Percentiles rank a stretch among this genome's conserved stretches.
phyloP scores from a whole-genome alignment of 805 yeast species.

The Kuraishia floccosa region DNA sequence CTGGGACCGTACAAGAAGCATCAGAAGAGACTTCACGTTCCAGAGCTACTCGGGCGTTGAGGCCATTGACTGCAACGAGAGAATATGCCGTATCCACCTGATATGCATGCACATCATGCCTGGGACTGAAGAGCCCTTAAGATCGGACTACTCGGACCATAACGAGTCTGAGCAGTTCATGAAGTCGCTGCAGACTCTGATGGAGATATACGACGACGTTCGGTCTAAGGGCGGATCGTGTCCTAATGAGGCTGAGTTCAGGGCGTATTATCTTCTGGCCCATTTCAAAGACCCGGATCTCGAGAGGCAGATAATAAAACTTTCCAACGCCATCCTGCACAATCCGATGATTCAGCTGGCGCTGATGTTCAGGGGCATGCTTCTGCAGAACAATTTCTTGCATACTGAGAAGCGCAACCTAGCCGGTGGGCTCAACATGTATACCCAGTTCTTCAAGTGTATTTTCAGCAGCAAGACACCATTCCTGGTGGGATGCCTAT shows the following conservation, averaged over 20 bases:
- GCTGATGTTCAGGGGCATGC: slow-evolving; percentile 51
- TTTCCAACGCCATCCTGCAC: slow-evolving; percentile 47
- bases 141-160: slow-evolving; percentile 74
- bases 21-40: slow-evolving; percentile 92
- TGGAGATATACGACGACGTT: slow-evolving; percentile 78
- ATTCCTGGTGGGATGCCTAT: slow-evolving; percentile 55
- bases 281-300: slow-evolving; percentile 79
- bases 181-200: slow-evolving; percentile 78
- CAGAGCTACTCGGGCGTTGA: slow-evolving; percentile 92
- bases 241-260: slow-evolving; percentile 86
- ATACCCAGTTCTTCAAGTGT: slow-evolving; percentile 48
- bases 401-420: slow-evolving; percentile 41
- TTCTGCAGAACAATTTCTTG: slow-evolving; percentile 49
- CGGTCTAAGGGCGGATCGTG: slow-evolving; percentile 56
- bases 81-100: slow-evolving; percentile 82
- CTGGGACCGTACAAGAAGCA: slow-evolving; percentile 96
- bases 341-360: slow-evolving; percentile 60
- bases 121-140: slow-evolving; percentile 35
- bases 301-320: slow-evolving; percentile 59
- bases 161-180: slow-evolving; percentile 93
- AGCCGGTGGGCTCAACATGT: slow-evolving; percentile 52
- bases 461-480: slow-evolving; percentile 44
- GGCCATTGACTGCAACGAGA: slow-evolving; percentile 85
- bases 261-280: slow-evolving; percentile 76
- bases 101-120: slow-evolving; percentile 81